A percentile compares a stretch with the other conserved stretches of the same genome.
Conservation (phyloP, 257 asterid species). For the Salvia hispanica region DNA sequence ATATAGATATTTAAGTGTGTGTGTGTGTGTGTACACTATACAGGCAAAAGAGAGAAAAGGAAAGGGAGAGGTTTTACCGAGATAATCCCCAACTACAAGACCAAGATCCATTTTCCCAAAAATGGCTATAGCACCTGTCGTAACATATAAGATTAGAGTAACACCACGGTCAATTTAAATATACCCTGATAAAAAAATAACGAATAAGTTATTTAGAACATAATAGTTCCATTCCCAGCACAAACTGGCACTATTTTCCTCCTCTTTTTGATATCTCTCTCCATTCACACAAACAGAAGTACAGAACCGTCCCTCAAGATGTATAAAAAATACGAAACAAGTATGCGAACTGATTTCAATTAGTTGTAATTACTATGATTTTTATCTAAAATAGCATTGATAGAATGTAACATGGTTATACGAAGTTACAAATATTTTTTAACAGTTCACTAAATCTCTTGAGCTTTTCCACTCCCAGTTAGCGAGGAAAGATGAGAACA, state of each 20-base stretch:
- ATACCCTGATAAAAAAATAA: constrained; percentile 9
- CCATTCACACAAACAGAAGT: background rate
- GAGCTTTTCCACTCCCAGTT: too few species aligned
- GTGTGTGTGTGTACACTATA: background rate
- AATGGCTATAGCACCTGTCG: constrained; percentile 71
- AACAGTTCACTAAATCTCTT: background rate
- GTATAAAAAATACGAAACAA: constrained; percentile 5
- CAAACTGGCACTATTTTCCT: background rate
- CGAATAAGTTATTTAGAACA: background rate
- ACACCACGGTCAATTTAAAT: background rate
- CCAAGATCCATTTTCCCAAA: constrained; percentile 65
- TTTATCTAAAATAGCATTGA: constrained; percentile 5
- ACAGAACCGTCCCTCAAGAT: constrained; percentile 7
- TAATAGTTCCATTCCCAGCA: constrained; percentile 3
- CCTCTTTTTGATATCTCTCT: constrained; percentile 9
- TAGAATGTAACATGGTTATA: too few species aligned
- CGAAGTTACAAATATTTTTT: background rate
- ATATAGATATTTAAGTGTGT: background rate
- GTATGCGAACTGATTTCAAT: constrained; percentile 4
- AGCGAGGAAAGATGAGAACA: too few species aligned
- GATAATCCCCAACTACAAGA: constrained; percentile 82
- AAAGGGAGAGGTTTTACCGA: constrained; percentile 50
- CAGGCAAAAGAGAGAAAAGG: background rate
- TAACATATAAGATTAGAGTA: constrained; percentile 26
- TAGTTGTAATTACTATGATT: constrained; percentile 11